Evolutionary conservation across 441 rosid genomes (phyloP), one percentile per base, ranked within the genome.

Genomic region (Corymbia citriodora): DNA sequence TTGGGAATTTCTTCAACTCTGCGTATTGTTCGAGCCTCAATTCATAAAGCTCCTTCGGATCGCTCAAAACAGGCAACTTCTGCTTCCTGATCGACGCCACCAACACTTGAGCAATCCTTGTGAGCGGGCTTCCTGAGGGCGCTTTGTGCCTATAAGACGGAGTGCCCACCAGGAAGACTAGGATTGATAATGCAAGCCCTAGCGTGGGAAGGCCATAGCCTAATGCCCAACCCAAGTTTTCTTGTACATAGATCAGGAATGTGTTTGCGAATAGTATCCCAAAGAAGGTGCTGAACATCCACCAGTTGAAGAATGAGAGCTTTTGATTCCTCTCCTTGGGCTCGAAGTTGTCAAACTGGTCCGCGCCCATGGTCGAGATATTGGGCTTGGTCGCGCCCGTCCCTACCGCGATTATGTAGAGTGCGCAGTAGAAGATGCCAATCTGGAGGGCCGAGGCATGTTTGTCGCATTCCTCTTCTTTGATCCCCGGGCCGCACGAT

Each of bases 361-460:
- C 91, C 10, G 91, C 90, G 1, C 91, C 91, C 89, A 90, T 88
- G 40, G 89, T 90, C 3, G 91, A 90, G 53, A 90, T 90, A 55
- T 90, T 90, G 25, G 91, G 91, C 68, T 90, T 90, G n/a, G 91
- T 90, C 12, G 90, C 91, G 5, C 91, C 91, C 8, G 88, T 88
- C 45, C 88, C 91, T 1, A 52, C 40, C 19, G 91, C 91, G 0
- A 90, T 88, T 6, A 88, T 23, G 52, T 90, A 90, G 19, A 90
- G 88, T 10, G 91, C 90, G 7, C 17, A 31, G 19, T 72, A 90
- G 70, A 90, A 82, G 55, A 82, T 14, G 2, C 55, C 90, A 16
- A 31, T 63, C 48, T 88, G 88, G 25, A 81, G 52, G 21, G 45
- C 3, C 7, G 90, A 79, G 18, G 88, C 55, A 50, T 83, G 45